A percentile compares a stretch with the other conserved stretches of the same genome.
Conservation (phyloP, 176 grass and related monocot genomes). For the Chloris gayana region DNA sequence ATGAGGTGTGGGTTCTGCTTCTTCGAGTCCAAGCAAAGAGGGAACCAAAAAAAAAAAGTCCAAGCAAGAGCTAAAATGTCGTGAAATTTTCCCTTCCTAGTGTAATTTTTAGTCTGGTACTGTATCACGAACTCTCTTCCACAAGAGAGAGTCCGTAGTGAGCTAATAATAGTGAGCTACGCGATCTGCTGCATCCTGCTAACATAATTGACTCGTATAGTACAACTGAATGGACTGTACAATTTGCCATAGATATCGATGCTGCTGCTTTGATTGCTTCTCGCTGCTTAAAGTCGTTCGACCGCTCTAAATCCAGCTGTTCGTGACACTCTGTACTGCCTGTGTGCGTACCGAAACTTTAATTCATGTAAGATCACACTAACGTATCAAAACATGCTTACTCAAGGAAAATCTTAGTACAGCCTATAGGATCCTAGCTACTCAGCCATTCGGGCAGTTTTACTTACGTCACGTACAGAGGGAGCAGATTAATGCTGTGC, state of each 20-base stretch:
- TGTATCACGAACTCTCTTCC: background rate
- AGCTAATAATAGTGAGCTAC: too few species aligned
- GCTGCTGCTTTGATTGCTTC: background rate
- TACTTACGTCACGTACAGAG: too few species aligned
- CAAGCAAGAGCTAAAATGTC: background rate
- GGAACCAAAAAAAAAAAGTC: too few species aligned
- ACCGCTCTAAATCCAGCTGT: too few species aligned
- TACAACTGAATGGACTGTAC: background rate
- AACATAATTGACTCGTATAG: background rate
- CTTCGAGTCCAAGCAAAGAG: too few species aligned
- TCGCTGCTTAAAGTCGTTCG: background rate
- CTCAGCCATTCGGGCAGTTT: too few species aligned
- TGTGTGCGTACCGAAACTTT: background rate
- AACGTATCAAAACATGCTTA: too few species aligned
- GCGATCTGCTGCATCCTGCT: background rate
- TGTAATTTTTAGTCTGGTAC: background rate
- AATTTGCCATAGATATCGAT: background rate
- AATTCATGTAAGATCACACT: background rate
- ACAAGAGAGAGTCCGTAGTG: too few species aligned
- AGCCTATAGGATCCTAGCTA: too few species aligned
- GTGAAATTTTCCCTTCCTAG: background rate
- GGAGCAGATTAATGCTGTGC: too few species aligned
- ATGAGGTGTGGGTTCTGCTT: too few species aligned
- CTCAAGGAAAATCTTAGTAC: too few species aligned
- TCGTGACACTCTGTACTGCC: background rate